Evolutionary conservation across 148 eudicot species (phyloP).

Genomic region (Silene latifolia): DNA sequence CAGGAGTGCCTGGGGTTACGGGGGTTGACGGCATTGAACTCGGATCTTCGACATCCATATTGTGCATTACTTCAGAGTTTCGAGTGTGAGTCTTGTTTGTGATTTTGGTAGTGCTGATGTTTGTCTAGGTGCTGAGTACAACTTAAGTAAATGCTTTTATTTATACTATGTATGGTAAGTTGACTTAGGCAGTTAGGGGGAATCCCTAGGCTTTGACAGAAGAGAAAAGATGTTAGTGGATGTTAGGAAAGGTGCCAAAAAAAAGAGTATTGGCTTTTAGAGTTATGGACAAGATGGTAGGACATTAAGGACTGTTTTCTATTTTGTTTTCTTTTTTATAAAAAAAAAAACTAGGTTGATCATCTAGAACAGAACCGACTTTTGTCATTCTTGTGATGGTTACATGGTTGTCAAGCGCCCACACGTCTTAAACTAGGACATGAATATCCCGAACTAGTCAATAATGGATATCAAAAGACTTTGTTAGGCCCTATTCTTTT

Average conservation of each 20-base stretch:
- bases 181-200: slow-evolving; percentile 32
- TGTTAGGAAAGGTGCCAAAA: slow-evolving; percentile 42
- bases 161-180: slow-evolving; percentile 25
- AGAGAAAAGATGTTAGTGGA: slow-evolving; percentile 42
- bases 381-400: neutral
- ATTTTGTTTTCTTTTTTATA: too few relatives aligned
- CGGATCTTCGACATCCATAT: slow-evolving; percentile 56
- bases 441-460: neutral
- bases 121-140: slow-evolving; percentile 12
- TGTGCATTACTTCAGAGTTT: slow-evolving; percentile 7
- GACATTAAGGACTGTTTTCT: neutral
- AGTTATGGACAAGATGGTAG: neutral
- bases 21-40: slow-evolving; percentile 67
- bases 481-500: too few relatives aligned
- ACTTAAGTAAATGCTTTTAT: slow-evolving; percentile 13
- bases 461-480: too few relatives aligned
- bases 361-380: neutral
- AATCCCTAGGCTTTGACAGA: slow-evolving; percentile 26
- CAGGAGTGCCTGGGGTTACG: slow-evolving; percentile 19
- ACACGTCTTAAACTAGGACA: neutral
- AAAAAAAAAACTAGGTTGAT: neutral
- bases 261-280: slow-evolving; percentile 4
- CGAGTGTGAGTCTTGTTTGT: neutral
- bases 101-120: slow-evolving; percentile 1
- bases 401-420: neutral